Base-by-base conservation (phyloP, 2,329 filamentous ascomycete genomes). In the Macrophomina pseudophaseolina region DNA sequence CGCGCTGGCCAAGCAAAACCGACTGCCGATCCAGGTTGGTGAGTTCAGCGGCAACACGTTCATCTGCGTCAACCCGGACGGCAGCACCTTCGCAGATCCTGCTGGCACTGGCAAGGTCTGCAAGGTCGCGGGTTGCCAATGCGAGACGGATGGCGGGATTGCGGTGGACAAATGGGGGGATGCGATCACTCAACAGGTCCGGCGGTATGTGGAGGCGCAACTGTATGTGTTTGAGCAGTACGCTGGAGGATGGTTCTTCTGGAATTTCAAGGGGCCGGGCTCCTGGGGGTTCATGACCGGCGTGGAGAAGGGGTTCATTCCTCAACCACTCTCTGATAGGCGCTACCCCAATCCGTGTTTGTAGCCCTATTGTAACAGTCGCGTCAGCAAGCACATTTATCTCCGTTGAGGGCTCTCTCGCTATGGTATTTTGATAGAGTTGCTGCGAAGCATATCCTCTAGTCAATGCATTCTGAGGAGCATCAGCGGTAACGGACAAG, bases 1-100 rank as follows among this genome's bases (percentile, higher is more conserved):
- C 2, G 5, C 76, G 68, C 62, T 68, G 9, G 70, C 68, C n/a
- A 71, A 75, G 14, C 79, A 81, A 33, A 80, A 82, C 5, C 74
- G 72, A 68, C 69, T 78, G 4, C 79, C 79, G 2, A 74, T 79
- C 38, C 74, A 79, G 49, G 80, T 83, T 6, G 81, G 81, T 66
- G 81, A 83, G 66, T 83, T 81, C 74, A 78, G 75, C 11, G 79
- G 78, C 4, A 76, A 75, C 5, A 81, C 79, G 56, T 80, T 81
- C 52, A 78, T 82, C 68, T 82, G 80, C 69, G 80, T 77, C 16
- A 79, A 81, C 66, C 73, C 76, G 0, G 79, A 83, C 65, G 79
- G 78, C 2, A 76, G 74, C 5, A 76, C 78, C 0, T 69, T 75
- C 0, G 75, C 74, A 1, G 65, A 64, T n/a, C 58, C 65, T 6